These are phyloP conservation scores for Arthromyces matolae DNA, from an alignment of 768 basidiomycete genomes.

Conservation along the genomic window DNA sequence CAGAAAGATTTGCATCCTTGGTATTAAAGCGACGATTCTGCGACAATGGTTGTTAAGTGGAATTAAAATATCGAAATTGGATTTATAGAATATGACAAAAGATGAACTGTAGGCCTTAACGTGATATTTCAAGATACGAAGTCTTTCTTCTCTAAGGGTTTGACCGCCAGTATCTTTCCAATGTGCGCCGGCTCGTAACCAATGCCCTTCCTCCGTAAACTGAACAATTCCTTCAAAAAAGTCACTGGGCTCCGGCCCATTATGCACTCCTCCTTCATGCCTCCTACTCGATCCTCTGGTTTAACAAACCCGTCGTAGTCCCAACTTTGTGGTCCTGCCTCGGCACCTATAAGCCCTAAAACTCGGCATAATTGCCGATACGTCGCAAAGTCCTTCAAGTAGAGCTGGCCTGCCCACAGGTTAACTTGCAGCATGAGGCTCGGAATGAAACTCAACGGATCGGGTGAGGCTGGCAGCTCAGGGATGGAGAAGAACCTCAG, in stretches of 20 bases:
- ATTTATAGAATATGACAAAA: too few species aligned
- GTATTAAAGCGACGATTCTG: too few species aligned
- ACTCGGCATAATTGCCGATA: constrained; percentile 34
- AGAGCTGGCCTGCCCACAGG: constrained; percentile 44
- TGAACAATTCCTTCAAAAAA: constrained; percentile 30
- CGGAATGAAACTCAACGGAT: constrained; percentile 8
- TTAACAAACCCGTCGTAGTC: constrained; percentile 30
- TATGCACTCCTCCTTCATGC: constrained; percentile 11
- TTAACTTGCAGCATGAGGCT: constrained; percentile 32
- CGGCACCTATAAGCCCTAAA: constrained; percentile 29
- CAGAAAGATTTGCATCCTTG: too few species aligned
- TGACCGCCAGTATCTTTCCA: constrained; percentile 34
- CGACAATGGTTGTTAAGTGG: too few species aligned
- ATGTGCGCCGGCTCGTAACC: constrained; percentile 34
- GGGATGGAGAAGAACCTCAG: constrained; percentile 29
- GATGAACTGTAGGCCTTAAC: not conserved
- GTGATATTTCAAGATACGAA: constrained; percentile 13
- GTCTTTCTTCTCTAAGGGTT: constrained; percentile 22
- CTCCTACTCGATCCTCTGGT: constrained; percentile 17
- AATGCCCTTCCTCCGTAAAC: constrained; percentile 36
- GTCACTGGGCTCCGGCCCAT: constrained; percentile 36
- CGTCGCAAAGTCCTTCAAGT: constrained; percentile 26
- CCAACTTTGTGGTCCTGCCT: constrained; percentile 10
- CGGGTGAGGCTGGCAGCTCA: constrained; percentile 17
- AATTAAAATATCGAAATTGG: too few species aligned